Percentiles rank a stretch among this genome's conserved stretches.
These are phyloP conservation scores for Entophlyctis luteolus DNA, from an alignment of 192 early-diverging fungal genomes.

Conservation along the genomic window DNA sequence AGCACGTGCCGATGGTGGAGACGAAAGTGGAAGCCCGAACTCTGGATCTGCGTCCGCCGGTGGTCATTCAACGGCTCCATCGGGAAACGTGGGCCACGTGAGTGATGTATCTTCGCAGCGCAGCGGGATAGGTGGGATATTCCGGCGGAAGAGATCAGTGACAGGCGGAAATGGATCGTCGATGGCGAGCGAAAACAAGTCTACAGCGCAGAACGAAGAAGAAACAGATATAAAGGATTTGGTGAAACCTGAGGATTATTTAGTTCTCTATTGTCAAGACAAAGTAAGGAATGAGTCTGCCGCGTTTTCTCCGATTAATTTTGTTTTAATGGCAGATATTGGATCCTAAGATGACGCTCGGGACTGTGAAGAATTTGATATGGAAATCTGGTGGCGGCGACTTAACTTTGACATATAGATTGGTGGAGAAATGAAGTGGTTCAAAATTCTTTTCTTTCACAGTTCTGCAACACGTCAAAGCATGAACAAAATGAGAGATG, in stretches of 20 bases:
- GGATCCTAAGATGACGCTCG: conserved; percentile 64
- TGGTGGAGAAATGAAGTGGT: no score
- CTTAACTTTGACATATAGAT: conserved; percentile 23
- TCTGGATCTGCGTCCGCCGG: background rate
- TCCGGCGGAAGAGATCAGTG: background rate
- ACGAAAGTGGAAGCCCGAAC: background rate
- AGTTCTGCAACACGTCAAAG: no score
- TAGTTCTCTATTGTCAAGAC: conserved; percentile 41
- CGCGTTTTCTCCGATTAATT: background rate
- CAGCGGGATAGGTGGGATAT: background rate
- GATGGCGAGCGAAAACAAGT: background rate
- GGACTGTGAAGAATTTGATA: conserved; percentile 60
- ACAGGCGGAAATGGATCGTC: no score
- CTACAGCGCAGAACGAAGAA: background rate
- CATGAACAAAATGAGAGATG: no score
- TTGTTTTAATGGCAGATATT: conserved; percentile 25
- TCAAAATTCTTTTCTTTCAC: no score
- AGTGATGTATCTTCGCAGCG: background rate
- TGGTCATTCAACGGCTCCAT: conserved; percentile 6
- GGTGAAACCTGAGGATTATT: conserved; percentile 32
- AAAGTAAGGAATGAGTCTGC: no score
- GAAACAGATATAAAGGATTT: conserved; percentile 1
- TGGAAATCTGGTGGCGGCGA: conserved; percentile 53
- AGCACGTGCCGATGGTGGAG: background rate
- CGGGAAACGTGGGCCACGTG: background rate